Evolutionary conservation across 2,329 filamentous ascomycete genomes (phyloP).

Genomic region (Lachnellula willkommii): DNA sequence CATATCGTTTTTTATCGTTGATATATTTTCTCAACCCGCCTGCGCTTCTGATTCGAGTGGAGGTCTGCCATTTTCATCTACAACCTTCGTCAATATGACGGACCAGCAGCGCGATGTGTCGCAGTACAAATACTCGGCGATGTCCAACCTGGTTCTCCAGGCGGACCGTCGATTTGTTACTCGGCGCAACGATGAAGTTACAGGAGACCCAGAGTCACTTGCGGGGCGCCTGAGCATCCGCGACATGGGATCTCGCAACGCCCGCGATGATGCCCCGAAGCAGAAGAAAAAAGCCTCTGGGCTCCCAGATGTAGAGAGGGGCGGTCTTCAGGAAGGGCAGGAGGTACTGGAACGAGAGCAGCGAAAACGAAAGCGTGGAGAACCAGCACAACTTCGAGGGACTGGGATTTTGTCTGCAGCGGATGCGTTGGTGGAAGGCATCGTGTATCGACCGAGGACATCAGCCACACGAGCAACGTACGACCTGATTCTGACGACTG

Average conservation of each 20-base stretch:
- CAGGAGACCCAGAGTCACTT: slow-evolving; percentile 94
- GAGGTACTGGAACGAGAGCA: slow-evolving; percentile 81
- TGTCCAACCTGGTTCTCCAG: slow-evolving; percentile 99
- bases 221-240: slow-evolving; percentile 88
- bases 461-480: slow-evolving; percentile 88
- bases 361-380: slow-evolving; percentile 74
- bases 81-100: slow-evolving; percentile 52
- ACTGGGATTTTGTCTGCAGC: slow-evolving; percentile 76
- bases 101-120: slow-evolving; percentile 77
- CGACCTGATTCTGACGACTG: slow-evolving; percentile 87
- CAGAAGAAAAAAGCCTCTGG: slow-evolving; percentile 67
- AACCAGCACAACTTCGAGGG: slow-evolving; percentile 63
- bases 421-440: slow-evolving; percentile 83
- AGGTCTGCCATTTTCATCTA: slow-evolving; percentile 3
- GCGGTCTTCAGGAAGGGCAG: slow-evolving; percentile 70
- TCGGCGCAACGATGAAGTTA: slow-evolving; percentile 87
- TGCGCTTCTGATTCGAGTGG: slow-evolving; percentile 1
- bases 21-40: slow-evolving; percentile 1
- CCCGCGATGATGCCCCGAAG: slow-evolving; percentile 73
- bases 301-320: slow-evolving; percentile 66
- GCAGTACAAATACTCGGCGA: slow-evolving; percentile 98
- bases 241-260: slow-evolving; percentile 87
- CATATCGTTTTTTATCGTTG: not conserved
- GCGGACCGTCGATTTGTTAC: slow-evolving; percentile 94
- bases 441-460: slow-evolving; percentile 87